Conservation (phyloP, 2,329 filamentous ascomycete species). For the Immersiporthe knoxdaviesiana region DNA sequence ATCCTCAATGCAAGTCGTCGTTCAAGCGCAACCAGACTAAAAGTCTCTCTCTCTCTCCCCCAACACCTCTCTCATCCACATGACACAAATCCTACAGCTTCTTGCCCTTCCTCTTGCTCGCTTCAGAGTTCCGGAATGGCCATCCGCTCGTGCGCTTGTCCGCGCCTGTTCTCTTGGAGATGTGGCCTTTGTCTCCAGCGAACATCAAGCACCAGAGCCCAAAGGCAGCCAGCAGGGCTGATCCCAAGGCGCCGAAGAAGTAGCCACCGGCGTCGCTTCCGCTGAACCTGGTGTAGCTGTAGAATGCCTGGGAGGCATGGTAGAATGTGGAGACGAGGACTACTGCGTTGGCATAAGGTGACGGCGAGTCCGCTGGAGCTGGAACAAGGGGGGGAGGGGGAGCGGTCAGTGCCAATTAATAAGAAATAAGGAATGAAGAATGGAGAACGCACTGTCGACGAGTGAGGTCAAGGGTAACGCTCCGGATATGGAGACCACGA, state of each 20-base stretch:
- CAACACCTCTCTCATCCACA: too few relatives aligned
- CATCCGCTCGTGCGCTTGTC: conserved; percentile 48
- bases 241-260: conserved; percentile 61
- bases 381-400: too few relatives aligned
- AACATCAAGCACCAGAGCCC: conserved; percentile 65
- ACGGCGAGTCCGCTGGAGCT: conserved; percentile 47
- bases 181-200: conserved; percentile 39
- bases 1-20: neutral
- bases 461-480: conserved; percentile 66
- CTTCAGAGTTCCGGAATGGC: conserved; percentile 43
- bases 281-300: conserved; percentile 71
- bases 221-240: conserved; percentile 59
- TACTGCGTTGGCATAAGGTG: conserved; percentile 68
- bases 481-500: conserved; percentile 72
- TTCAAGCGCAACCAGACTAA: neutral
- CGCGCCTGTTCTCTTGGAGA: conserved; percentile 44
- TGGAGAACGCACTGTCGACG: conserved; percentile 43
- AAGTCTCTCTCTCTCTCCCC: too few relatives aligned
- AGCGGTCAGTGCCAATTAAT: conserved; percentile 2
- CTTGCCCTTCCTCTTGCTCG: conserved; percentile 38
- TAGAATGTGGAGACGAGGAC: conserved; percentile 68
- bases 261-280: conserved; percentile 60
- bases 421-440: too few relatives aligned
- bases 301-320: conserved; percentile 65
- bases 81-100: conserved; percentile 18